These are phyloP conservation scores for Sordariomycetes sp. DNA, from an alignment of 2,329 filamentous ascomycete genomes.

Conservation along the genomic window DNA sequence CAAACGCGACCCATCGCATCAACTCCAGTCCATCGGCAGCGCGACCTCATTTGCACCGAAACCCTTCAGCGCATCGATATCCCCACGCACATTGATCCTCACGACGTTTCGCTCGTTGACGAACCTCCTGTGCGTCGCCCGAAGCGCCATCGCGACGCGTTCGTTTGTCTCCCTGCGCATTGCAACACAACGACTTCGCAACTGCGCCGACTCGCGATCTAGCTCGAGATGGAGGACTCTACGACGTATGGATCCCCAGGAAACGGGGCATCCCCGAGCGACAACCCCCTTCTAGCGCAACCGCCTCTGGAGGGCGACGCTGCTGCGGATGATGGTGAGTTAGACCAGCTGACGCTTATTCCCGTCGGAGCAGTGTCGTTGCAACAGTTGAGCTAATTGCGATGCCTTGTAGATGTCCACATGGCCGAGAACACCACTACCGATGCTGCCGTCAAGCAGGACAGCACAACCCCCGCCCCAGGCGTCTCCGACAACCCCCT, in stretches of 20 bases:
- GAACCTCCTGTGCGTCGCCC: neutral
- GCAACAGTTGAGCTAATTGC: slow-evolving; percentile 1
- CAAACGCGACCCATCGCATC: slow-evolving; percentile 17
- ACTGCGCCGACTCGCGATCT: neutral
- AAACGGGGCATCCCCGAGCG: slow-evolving; percentile 45
- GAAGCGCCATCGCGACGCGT: slow-evolving; percentile 1
- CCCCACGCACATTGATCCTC: neutral
- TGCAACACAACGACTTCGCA: neutral
- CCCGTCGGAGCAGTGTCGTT: too few relatives aligned
- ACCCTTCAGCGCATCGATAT: neutral
- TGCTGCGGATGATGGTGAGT: slow-evolving; percentile 31
- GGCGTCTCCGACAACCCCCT: slow-evolving; percentile 54
- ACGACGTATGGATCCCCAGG: slow-evolving; percentile 48
- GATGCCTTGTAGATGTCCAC: slow-evolving; percentile 44
- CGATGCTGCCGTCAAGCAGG: slow-evolving; percentile 49
- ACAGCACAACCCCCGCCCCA: slow-evolving; percentile 49
- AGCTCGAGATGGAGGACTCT: slow-evolving; percentile 44
- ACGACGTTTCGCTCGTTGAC: neutral
- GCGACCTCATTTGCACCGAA: slow-evolving; percentile 12
- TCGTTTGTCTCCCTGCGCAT: too few relatives aligned
- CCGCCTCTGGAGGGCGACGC: slow-evolving; percentile 39
- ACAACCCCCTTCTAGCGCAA: slow-evolving; percentile 47
- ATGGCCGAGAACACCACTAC: slow-evolving; percentile 52
- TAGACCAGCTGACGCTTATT: too few relatives aligned
- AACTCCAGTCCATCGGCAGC: slow-evolving; percentile 13